Conservation (phyloP, 306 rosid species). For the Sphenostylis stenocarpa region DNA sequence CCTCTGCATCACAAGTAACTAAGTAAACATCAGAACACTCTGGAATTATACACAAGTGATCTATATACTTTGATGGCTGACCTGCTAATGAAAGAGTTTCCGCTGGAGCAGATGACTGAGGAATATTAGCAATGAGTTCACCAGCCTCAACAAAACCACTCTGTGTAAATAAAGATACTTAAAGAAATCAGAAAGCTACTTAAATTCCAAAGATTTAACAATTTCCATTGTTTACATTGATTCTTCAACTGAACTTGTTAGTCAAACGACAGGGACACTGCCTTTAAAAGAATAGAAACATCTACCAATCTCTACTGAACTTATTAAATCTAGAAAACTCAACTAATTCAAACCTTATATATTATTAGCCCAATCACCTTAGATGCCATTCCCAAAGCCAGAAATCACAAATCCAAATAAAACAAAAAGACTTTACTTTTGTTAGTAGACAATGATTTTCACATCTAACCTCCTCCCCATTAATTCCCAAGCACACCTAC, state of each 20-base stretch:
- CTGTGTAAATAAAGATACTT: constrained; percentile 42
- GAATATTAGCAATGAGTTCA: constrained; percentile 41
- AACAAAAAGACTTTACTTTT: neutral
- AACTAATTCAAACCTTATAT: neutral
- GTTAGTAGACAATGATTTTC: neutral
- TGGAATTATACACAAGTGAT: constrained; percentile 24
- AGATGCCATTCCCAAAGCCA: neutral
- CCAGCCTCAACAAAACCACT: constrained; percentile 45
- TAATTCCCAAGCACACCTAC: neutral
- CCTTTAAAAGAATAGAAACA: constrained; percentile 7
- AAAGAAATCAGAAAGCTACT: constrained; percentile 27
- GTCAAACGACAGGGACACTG: neutral
- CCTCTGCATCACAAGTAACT: constrained; percentile 49
- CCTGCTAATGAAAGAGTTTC: constrained; percentile 50
- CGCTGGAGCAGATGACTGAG: constrained; percentile 42
- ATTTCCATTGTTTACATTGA: neutral
- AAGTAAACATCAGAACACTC: constrained; percentile 27
- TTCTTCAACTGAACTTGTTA: constrained; percentile 16
- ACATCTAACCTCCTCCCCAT: neutral
- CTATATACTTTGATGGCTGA: constrained; percentile 26
- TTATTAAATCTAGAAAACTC: neutral
- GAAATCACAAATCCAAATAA: neutral
- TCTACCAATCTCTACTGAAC: neutral
- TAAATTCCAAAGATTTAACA: constrained; percentile 16
- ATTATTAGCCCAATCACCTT: neutral